These are phyloP conservation scores for Musa itinerans DNA, from an alignment of 176 grass and related monocot species.

Conservation along the genomic window DNA sequence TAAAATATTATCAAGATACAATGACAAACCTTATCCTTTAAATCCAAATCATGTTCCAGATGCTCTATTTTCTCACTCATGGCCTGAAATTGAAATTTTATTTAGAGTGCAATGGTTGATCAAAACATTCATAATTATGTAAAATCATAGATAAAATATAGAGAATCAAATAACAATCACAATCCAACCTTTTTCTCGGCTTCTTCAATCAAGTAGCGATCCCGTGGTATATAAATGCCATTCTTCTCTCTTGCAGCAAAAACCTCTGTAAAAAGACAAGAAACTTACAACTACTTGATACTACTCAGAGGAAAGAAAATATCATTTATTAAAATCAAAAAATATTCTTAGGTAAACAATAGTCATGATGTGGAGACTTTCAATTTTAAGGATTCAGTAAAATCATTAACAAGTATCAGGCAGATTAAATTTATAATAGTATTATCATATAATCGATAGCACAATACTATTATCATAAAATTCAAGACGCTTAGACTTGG, in stretches of 20 bases:
- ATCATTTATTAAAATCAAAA: no score
- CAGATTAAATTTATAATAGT: slow-evolving; percentile 12
- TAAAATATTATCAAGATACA: neutral
- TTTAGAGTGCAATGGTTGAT: no score
- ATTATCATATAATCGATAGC: no score
- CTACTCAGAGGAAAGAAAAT: no score
- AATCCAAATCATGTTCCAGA: slow-evolving; percentile 78
- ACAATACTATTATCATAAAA: no score
- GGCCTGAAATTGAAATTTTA: slow-evolving; percentile 30
- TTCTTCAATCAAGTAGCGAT: slow-evolving; percentile 90
- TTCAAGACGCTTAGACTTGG: no score
- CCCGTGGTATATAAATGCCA: slow-evolving; percentile 91
- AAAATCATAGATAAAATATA: neutral
- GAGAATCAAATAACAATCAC: neutral
- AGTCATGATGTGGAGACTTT: no score
- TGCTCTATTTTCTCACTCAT: slow-evolving; percentile 94
- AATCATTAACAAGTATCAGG: neutral
- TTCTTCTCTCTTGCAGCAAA: slow-evolving; percentile 99
- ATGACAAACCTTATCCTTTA: slow-evolving; percentile 72
- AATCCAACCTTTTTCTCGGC: slow-evolving; percentile 89
- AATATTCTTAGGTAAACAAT: no score
- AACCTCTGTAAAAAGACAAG: slow-evolving; percentile 51
- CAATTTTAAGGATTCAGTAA: no score
- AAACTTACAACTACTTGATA: neutral
- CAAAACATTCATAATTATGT: no score